Evolutionary conservation across 345 rosid genomes (phyloP), one percentile per base, ranked within the genome.

Genomic region (Citrus unshiu): DNA sequence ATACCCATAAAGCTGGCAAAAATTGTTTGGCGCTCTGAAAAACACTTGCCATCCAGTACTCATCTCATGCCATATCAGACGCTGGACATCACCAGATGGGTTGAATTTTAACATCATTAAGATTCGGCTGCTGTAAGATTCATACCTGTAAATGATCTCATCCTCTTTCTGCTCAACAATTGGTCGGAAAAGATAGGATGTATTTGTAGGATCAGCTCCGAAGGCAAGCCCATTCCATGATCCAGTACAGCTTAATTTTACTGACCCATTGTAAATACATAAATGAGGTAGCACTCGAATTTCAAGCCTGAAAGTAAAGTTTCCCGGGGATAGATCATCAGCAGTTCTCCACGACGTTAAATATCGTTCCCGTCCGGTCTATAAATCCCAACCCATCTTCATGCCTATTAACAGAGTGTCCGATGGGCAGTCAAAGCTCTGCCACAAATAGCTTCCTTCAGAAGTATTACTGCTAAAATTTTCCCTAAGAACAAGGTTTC

Each of bases 161-260:
- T 79, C 58, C 54, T 75, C 61, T 25, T 73, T 71, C 0, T 67
- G 9, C 8, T 81, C n/a, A 51, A 84, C 70, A 46, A 12, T 6
- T 58, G 80, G 79, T n/a, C 9, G 81, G 1, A 82, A 68, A 13
- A 79, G 79, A 61, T n/a, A 75, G 22, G 13, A 57, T 29, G n/a
- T 18, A 84, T 74, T 81, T 25, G 74, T 81, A 10, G 86, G 88
- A 24, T 81, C 70, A 35, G 82, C 86, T 22, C 83, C 75, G 37
- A 86, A 86, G 56, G 81, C 49, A 1, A 27, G 19, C 2, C 86
- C 86, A 72, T 83, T 83, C 88, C 86, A 86, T 2, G 85, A 74
- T 12, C 86, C 88, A 37, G 81, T 79, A 1, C 88, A 63, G 49
- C 78, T 77, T 25, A 24, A 14, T 39, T 5, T 51, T 19, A 16